These are phyloP conservation scores for Ilyonectria sp. DNA, from an alignment of 2,329 filamentous ascomycete genomes.

Conservation along the genomic window DNA sequence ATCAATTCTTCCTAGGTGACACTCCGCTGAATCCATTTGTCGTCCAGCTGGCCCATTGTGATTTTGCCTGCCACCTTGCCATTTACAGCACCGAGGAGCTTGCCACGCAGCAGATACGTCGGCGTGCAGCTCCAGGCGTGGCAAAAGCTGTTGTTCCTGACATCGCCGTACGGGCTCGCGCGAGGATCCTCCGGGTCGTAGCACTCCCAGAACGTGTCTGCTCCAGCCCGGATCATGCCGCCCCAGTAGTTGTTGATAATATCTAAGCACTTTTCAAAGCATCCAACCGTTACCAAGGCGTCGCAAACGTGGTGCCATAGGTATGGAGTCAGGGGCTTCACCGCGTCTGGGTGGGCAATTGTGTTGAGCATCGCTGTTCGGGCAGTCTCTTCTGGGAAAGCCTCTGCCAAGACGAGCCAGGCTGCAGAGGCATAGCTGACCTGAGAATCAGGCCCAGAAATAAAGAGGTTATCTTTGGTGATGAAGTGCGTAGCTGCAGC, in stretches of 20 bases:
- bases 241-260: constrained; percentile 34
- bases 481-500: constrained; percentile 22
- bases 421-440: constrained; percentile 32
- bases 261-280: constrained; percentile 31
- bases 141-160: constrained; percentile 38
- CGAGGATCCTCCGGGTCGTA: constrained; percentile 31
- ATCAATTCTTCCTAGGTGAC: constrained; percentile 2
- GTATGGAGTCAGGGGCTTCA: constrained; percentile 33
- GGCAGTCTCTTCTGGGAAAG: constrained; percentile 11
- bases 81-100: constrained; percentile 10
- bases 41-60: constrained; percentile 32
- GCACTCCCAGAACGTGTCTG: constrained; percentile 38
- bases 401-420: constrained; percentile 28
- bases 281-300: constrained; percentile 27
- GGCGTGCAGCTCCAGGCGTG: constrained; percentile 40
- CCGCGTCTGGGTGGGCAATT: constrained; percentile 21
- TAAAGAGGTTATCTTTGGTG: constrained; percentile 22
- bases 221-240: constrained; percentile 33
- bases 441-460: constrained; percentile 23
- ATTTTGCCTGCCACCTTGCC: constrained; percentile 27
- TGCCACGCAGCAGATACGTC: constrained; percentile 28
- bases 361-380: constrained; percentile 21
- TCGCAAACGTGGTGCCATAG: constrained; percentile 39
- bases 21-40: constrained; percentile 27
- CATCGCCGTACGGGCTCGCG: constrained; percentile 36